Evolutionary conservation across 1,139 yeast species (phyloP).

Genomic region (Meyerozyma athensensis): DNA sequence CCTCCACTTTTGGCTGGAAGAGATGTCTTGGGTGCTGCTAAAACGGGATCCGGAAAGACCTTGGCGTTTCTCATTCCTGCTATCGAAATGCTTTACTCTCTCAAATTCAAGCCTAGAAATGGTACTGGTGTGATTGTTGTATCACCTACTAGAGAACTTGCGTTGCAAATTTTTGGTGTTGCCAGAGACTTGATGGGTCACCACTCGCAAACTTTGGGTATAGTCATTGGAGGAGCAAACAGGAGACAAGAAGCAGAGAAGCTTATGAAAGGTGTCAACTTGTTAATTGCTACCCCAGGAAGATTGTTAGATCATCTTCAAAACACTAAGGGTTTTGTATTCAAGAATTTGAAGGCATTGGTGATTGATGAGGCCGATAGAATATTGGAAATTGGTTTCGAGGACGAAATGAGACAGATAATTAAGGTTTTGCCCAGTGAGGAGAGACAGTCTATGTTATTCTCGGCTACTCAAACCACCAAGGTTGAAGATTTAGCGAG

Average conservation of each 20-base stretch:
- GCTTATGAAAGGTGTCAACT: constrained; percentile 85
- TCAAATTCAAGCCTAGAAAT: constrained; percentile 86
- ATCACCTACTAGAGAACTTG: constrained; percentile 88
- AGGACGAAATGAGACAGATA: constrained; percentile 97
- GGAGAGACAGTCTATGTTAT: constrained; percentile 93
- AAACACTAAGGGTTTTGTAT: constrained; percentile 89
- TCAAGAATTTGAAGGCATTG: constrained; percentile 88
- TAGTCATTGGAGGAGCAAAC: constrained; percentile 97
- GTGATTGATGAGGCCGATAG: constrained; percentile 97
- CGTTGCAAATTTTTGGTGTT: constrained; percentile 94
- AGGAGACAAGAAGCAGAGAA: constrained; percentile 97
- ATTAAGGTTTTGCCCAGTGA: constrained; percentile 90
- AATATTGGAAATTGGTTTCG: constrained; percentile 94
- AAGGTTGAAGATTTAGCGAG: constrained; percentile 98
- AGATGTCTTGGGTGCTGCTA: constrained; percentile 96
- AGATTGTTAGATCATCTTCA: constrained; percentile 93
- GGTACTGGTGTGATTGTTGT: constrained; percentile 88
- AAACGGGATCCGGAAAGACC: constrained; percentile 97
- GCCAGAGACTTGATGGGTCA: constrained; percentile 89
- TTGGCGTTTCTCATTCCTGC: constrained; percentile 94
- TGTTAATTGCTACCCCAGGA: constrained; percentile 96
- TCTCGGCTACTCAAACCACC: constrained; percentile 97
- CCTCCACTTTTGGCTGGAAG: constrained; percentile 94
- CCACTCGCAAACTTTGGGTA: constrained; percentile 92
- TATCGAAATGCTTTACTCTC: constrained; percentile 80